These are phyloP conservation scores for Salinomyces thailandicus DNA, from an alignment of 2,329 filamentous ascomycete genomes.

Conservation along the genomic window DNA sequence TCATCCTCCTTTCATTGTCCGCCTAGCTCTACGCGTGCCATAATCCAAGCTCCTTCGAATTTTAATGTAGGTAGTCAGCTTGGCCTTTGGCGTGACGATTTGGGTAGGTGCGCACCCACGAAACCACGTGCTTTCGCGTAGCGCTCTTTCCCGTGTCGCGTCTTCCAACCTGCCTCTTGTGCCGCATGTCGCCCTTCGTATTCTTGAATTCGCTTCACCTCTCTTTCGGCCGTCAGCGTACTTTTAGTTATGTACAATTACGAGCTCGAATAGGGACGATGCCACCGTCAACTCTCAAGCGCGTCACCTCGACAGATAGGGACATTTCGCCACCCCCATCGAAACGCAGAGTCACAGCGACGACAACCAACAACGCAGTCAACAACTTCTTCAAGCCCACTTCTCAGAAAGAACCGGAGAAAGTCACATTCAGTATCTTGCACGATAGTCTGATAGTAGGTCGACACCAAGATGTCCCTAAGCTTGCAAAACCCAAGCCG, in stretches of 20 bases:
- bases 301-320: conserved; percentile 29
- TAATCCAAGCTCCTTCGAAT: too few species aligned
- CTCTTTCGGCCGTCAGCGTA: too few species aligned
- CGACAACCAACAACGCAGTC: conserved; percentile 53
- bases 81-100: too few species aligned
- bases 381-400: conserved; percentile 79
- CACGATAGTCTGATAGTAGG: conserved; percentile 66
- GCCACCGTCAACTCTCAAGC: conserved; percentile 20
- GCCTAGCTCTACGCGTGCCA: too few species aligned
- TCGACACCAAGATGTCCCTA: conserved; percentile 42
- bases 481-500: conserved; percentile 22
- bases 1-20: too few species aligned
- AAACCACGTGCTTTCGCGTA: background rate
- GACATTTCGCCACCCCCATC: conserved; percentile 48
- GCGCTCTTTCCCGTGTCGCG: background rate
- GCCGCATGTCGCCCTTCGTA: background rate
- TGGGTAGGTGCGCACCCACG: too few species aligned
- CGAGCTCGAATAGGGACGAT: too few species aligned
- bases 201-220: too few species aligned
- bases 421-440: conserved; percentile 56
- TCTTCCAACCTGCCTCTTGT: background rate
- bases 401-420: conserved; percentile 74
- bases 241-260: too few species aligned
- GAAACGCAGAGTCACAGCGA: conserved; percentile 45
- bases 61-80: too few species aligned